Base-by-base conservation (phyloP, 108 stramenopile genomes). In the Skeletonema grethae region DNA sequence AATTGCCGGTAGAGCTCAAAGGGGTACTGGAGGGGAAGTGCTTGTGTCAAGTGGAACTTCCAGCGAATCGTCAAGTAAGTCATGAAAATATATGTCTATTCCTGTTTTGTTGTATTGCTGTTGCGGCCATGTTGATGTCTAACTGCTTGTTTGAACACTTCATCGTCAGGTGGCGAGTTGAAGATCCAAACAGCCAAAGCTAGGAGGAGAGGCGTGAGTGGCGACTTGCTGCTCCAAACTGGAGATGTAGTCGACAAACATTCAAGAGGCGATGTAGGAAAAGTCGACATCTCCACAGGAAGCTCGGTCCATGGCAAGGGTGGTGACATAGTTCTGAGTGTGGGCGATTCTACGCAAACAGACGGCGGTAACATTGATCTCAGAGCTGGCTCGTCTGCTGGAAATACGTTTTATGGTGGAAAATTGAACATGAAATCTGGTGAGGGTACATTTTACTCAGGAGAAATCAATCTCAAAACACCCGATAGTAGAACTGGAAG, bases 191-290 rank as follows among this genome's bases (percentile, higher is more conserved):
- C 65, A 30, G 41, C 30, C 28, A 28, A 66, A 13, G 65, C 65
- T 48, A 28, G 65, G 29, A 32, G 8, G 25, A 32, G 43, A 55
- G 65, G 65, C 8, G 65, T 48, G 43, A 46, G 43, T 28, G 65
- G 65, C 6, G 65, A 50, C 25, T n/a, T 66, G 50, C 32, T 31
- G 11, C 32, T 66, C 28, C 31, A 31, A 22, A 66, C 65, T 48
- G 75, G 75, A 18, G 67, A 76, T 59, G 62, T 64, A 15, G 38
- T 22, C 22, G 45, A 67, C 15, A 39, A 61, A 5, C 60, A 65
- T 57, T 45, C 57, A 60, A 62, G 36, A 29, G 31, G 43, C 5
- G 45, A 60, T 25, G 20, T 41, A 22, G 65, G 65, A 32, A 67
- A 75, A 12, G 20, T 53, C 3, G 50, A 22, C 4, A 53, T 53